Evolutionary conservation across 1,139 yeast genomes (phyloP).

Genomic region (Yamadazyma siamensis): DNA sequence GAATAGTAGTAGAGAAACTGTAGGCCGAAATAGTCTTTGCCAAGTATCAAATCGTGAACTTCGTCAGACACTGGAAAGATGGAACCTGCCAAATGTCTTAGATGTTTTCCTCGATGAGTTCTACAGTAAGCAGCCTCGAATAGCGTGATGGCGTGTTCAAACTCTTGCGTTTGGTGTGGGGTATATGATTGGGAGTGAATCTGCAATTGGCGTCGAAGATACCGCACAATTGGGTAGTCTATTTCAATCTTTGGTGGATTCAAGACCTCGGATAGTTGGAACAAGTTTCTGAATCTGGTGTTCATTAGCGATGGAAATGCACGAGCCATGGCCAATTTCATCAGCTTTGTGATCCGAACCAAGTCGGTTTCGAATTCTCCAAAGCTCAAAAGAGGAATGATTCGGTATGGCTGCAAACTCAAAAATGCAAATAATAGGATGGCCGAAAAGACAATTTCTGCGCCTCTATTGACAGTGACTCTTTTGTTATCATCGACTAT

Average conservation of each 20-base stretch:
- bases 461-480: conserved; percentile 2
- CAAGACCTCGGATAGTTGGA: not conserved
- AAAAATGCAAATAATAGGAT: conserved; percentile 23
- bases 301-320: conserved; percentile 2
- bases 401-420: conserved; percentile 24
- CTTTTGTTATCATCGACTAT: too few relatives aligned
- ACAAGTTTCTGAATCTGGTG: conserved; percentile 1
- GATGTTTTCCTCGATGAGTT: too few relatives aligned
- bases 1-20: conserved; percentile 19
- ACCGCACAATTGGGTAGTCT: conserved; percentile 1
- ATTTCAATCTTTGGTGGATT: not conserved
- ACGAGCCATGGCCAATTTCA: not conserved
- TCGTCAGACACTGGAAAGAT: too few relatives aligned
- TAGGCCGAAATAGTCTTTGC: conserved; percentile 21
- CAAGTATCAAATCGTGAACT: conserved; percentile 14
- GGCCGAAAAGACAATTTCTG: conserved; percentile 18
- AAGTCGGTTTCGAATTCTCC: conserved; percentile 4
- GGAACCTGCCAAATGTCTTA: too few relatives aligned
- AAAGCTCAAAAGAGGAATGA: conserved; percentile 19
- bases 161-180: too few relatives aligned
- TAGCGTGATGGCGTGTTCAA: too few relatives aligned
- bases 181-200: too few relatives aligned
- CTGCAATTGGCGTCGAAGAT: conserved; percentile 10
- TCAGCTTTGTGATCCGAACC: conserved; percentile 3
- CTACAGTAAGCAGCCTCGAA: too few relatives aligned